A percentile compares a stretch with the other conserved stretches of the same genome.
Conservation (phyloP, 2,329 filamentous ascomycete genomes). For the Nemania sp. region DNA sequence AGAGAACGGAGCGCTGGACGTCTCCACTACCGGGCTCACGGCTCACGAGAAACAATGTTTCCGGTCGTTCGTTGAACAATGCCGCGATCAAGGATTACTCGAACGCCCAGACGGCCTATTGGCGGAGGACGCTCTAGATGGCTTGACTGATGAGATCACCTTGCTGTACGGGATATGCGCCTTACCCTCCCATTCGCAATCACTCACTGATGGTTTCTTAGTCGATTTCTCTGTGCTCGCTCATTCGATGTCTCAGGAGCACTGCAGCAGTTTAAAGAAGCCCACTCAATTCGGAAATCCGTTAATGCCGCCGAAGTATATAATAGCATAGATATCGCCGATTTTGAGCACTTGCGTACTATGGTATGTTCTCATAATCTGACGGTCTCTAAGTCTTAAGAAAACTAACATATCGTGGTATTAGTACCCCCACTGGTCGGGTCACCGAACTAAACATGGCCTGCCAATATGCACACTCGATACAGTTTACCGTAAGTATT, state of each 20-base stretch:
- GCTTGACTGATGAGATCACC: conserved; percentile 27
- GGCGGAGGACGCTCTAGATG: conserved; percentile 29
- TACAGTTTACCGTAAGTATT: conserved; percentile 19
- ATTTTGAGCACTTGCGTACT: conserved; percentile 28
- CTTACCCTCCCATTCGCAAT: neutral
- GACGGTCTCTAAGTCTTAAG: neutral
- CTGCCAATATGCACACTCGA: conserved; percentile 33
- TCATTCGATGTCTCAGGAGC: conserved; percentile 27
- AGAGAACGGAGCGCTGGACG: conserved; percentile 23
- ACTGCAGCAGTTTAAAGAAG: conserved; percentile 31
- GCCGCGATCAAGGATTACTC: conserved; percentile 29
- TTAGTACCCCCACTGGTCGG: conserved; percentile 36
- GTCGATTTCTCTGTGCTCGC: conserved; percentile 30
- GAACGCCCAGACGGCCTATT: conserved; percentile 24
- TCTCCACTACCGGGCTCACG: conserved; percentile 18
- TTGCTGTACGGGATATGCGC: conserved; percentile 21
- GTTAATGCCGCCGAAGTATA: conserved; percentile 23
- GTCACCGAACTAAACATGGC: conserved; percentile 29
- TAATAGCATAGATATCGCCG: conserved; percentile 30
- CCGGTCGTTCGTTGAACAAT: conserved; percentile 27
- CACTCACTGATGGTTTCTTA: conserved; percentile 1
- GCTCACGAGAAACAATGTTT: conserved; percentile 17
- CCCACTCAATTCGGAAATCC: conserved; percentile 29
- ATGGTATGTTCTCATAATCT: conserved; percentile 22
- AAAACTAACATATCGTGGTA: neutral